phyloP scores from a whole-genome alignment of 805 yeast species.

The Grigorovia humatica region DNA sequence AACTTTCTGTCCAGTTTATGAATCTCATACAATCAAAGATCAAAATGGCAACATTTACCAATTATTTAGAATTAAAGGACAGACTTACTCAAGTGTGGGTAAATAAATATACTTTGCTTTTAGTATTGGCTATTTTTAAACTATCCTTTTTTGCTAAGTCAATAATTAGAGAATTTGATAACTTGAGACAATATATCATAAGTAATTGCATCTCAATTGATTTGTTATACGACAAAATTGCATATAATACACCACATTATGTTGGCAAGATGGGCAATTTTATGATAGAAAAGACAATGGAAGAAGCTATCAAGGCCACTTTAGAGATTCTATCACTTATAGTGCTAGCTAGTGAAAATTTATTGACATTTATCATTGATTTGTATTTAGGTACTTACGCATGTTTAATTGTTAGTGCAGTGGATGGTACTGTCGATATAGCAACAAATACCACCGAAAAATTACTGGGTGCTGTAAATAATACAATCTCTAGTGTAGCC shows the following conservation, averaged over 20 bases:
- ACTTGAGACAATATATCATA: conserved; percentile 32
- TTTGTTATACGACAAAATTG: conserved; percentile 21
- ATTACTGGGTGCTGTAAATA: conserved; percentile 50
- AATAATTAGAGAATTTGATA: conserved; percentile 33
- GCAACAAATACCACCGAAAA: conserved; percentile 66
- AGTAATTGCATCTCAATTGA: conserved; percentile 42
- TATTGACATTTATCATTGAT: conserved; percentile 58
- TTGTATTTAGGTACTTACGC: conserved; percentile 77
- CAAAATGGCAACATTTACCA: conserved; percentile 6
- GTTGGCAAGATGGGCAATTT: conserved; percentile 45
- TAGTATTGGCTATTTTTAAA: conserved; percentile 50
- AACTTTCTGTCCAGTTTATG: too few relatives aligned
- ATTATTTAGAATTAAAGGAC: conserved; percentile 41
- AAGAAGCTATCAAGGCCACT: conserved; percentile 39
- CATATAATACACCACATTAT: conserved; percentile 45
- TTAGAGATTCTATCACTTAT: conserved; percentile 35
- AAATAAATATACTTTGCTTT: conserved; percentile 50
- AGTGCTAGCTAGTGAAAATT: conserved; percentile 46
- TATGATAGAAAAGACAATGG: conserved; percentile 38
- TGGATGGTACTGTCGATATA: conserved; percentile 60
- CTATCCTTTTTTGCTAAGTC: conserved; percentile 45
- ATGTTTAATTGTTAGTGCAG: conserved; percentile 65
- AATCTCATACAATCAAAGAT: conserved; percentile 4
- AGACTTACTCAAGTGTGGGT: conserved; percentile 55
- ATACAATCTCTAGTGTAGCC: conserved; percentile 43